Conservation (phyloP, 2,329 filamentous ascomycete species). For the Aotearoamyces nothofagi region DNA sequence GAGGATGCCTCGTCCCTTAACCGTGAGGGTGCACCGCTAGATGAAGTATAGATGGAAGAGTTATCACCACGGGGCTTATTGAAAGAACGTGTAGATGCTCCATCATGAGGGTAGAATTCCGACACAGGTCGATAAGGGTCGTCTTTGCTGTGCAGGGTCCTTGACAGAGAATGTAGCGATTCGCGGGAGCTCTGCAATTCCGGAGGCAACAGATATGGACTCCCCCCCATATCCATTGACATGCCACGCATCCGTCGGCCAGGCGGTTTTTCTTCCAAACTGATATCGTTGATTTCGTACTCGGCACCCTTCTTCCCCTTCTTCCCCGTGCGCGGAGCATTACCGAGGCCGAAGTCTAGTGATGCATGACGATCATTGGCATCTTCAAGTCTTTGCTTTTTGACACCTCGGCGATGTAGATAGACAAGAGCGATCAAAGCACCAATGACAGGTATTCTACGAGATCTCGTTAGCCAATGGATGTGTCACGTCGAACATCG, state of each 20-base stretch:
- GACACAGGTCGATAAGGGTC: slow-evolving; percentile 66
- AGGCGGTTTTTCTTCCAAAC: slow-evolving; percentile 20
- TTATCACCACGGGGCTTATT: slow-evolving; percentile 22
- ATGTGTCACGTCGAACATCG: slow-evolving; percentile 1
- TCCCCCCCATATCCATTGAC: slow-evolving; percentile 50
- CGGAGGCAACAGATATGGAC: slow-evolving; percentile 87
- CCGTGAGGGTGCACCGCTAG: slow-evolving; percentile 17
- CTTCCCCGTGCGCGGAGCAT: slow-evolving; percentile 23
- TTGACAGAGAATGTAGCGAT: slow-evolving; percentile 73
- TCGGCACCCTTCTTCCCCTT: slow-evolving; percentile 22
- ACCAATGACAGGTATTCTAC: slow-evolving; percentile 59
- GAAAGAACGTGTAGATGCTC: slow-evolving; percentile 38
- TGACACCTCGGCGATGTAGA: slow-evolving; percentile 65
- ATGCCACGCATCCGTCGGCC: slow-evolving; percentile 32
- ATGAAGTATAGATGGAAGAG: slow-evolving; percentile 31
- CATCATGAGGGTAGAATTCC: slow-evolving; percentile 40
- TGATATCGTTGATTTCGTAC: slow-evolving; percentile 2
- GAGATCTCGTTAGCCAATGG: slow-evolving; percentile 1
- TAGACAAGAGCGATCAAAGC: slow-evolving; percentile 54
- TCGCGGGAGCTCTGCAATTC: slow-evolving; percentile 65
- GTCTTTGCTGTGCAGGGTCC: slow-evolving; percentile 56
- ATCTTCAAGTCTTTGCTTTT: slow-evolving; percentile 63
- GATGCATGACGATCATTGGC: slow-evolving; percentile 75
- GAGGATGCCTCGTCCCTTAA: slow-evolving; percentile 10
- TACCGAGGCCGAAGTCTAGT: slow-evolving; percentile 75